Evolutionary conservation across 2,329 filamentous ascomycete species (phyloP).

Genomic region (Cyphellophora europaea): DNA sequence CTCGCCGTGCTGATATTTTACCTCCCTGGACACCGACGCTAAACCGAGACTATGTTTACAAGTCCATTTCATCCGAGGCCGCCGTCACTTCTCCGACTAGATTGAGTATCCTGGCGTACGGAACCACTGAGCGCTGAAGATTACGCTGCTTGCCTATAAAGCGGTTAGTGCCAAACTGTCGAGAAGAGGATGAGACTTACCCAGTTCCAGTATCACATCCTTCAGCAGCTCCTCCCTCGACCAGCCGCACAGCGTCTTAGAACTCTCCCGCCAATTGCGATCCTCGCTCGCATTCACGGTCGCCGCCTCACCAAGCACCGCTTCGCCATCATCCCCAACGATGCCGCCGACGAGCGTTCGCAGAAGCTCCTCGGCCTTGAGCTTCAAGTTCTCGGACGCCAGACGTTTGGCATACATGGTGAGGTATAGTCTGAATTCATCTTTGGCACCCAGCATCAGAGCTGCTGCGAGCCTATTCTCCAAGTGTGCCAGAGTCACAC

Average conservation of each 20-base stretch:
- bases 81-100: no score
- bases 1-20: no score
- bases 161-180: conserved; percentile 10
- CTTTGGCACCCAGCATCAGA: conserved; percentile 70
- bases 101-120: conserved; percentile 78
- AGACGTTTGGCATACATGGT: conserved; percentile 97
- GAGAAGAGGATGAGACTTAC: conserved; percentile 44
- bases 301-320: conserved; percentile 27
- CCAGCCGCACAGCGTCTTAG: conserved; percentile 80
- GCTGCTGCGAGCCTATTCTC: conserved; percentile 92
- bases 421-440: conserved; percentile 92
- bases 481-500: conserved; percentile 84
- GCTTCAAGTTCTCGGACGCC: conserved; percentile 74
- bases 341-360: conserved; percentile 69
- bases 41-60: no score
- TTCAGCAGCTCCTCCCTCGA: conserved; percentile 76
- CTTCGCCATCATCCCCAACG: conserved; percentile 40
- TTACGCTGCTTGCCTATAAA: conserved; percentile 81
- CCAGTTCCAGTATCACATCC: conserved; percentile 85
- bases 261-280: conserved; percentile 55
- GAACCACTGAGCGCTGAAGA: conserved; percentile 85
- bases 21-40: no score
- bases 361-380: conserved; percentile 88
- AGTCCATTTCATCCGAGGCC: no score
- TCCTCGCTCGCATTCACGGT: conserved; percentile 35